Percentiles rank a stretch among this genome's conserved stretches.
Conservation (phyloP, 768 basidiomycete species). For the Agrocybe pediades region DNA sequence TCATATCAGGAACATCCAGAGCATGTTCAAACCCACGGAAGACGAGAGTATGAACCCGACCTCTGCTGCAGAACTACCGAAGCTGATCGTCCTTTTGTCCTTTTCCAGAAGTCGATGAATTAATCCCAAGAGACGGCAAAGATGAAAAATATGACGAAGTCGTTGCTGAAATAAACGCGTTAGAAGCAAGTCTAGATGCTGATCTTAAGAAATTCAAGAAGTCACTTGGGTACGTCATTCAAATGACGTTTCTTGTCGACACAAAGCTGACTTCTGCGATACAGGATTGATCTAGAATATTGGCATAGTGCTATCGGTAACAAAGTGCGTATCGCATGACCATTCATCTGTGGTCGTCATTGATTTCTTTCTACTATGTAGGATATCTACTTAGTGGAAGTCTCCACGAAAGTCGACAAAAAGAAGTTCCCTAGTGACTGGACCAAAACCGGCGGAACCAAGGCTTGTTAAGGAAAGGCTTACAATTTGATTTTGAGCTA, state of each 20-base stretch:
- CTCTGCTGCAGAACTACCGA: constrained; percentile 1
- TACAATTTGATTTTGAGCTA: neutral
- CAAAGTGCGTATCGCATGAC: constrained; percentile 49
- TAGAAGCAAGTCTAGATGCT: constrained; percentile 75
- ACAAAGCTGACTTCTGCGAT: constrained; percentile 4
- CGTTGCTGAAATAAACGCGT: constrained; percentile 62
- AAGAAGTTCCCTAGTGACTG: constrained; percentile 76
- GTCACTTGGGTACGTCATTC: constrained; percentile 56
- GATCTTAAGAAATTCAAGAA: constrained; percentile 67
- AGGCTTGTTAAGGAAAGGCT: constrained; percentile 46
- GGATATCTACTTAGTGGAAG: constrained; percentile 92
- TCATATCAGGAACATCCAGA: constrained; percentile 71
- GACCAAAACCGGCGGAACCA: constrained; percentile 79
- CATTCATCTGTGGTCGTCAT: neutral
- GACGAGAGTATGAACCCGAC: constrained; percentile 56
- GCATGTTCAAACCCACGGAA: constrained; percentile 60
- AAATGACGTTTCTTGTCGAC: neutral
- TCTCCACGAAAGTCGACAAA: constrained; percentile 51
- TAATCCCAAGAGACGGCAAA: constrained; percentile 83
- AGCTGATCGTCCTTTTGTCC: neutral
- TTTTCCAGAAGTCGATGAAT: constrained; percentile 58
- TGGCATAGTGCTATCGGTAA: constrained; percentile 76
- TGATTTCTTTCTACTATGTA: constrained; percentile 25
- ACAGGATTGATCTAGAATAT: constrained; percentile 35
- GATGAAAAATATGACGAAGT: constrained; percentile 85